phyloP scores from a whole-genome alignment of 2,329 filamentous ascomycete genomes.

The Botrytis galanthina region DNA sequence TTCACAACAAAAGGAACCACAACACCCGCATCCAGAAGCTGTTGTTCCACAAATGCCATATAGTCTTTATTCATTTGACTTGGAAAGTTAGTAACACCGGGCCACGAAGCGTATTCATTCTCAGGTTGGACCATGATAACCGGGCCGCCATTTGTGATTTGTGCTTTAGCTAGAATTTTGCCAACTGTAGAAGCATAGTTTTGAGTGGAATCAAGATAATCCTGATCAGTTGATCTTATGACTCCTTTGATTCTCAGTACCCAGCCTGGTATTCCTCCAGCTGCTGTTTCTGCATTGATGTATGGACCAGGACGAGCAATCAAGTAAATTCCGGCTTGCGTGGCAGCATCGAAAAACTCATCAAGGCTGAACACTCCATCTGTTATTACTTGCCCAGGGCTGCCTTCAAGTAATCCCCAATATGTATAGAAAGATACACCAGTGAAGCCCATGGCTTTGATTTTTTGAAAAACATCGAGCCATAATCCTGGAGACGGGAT shows the following conservation, averaged over 20 bases:
- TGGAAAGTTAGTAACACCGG: slow-evolving; percentile 42
- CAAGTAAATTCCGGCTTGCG: slow-evolving; percentile 71
- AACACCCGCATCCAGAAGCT: slow-evolving; percentile 65
- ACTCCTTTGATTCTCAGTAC: slow-evolving; percentile 62
- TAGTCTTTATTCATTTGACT: slow-evolving; percentile 61
- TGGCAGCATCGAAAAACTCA: slow-evolving; percentile 73
- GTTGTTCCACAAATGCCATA: slow-evolving; percentile 67
- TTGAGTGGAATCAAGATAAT: slow-evolving; percentile 64
- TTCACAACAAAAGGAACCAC: slow-evolving; percentile 74
- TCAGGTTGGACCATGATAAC: slow-evolving; percentile 78
- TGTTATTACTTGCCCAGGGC: slow-evolving; percentile 64
- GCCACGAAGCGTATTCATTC: slow-evolving; percentile 68
- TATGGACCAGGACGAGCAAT: slow-evolving; percentile 60
- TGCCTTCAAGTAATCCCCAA: slow-evolving; percentile 76
- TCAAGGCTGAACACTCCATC: slow-evolving; percentile 71
- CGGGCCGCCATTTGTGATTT: slow-evolving; percentile 80
- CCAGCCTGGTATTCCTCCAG: slow-evolving; percentile 81
- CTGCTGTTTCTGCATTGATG: slow-evolving; percentile 74
- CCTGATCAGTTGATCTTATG: slow-evolving; percentile 60
- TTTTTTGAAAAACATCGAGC: slow-evolving; percentile 77
- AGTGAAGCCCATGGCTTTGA: slow-evolving; percentile 78
- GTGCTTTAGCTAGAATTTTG: slow-evolving; percentile 66
- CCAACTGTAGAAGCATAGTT: slow-evolving; percentile 57
- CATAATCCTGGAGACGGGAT: slow-evolving; percentile 61
- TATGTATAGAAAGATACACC: slow-evolving; percentile 75